Base-by-base conservation (phyloP, 106 monocot species). In the Apostasia ramifera region DNA sequence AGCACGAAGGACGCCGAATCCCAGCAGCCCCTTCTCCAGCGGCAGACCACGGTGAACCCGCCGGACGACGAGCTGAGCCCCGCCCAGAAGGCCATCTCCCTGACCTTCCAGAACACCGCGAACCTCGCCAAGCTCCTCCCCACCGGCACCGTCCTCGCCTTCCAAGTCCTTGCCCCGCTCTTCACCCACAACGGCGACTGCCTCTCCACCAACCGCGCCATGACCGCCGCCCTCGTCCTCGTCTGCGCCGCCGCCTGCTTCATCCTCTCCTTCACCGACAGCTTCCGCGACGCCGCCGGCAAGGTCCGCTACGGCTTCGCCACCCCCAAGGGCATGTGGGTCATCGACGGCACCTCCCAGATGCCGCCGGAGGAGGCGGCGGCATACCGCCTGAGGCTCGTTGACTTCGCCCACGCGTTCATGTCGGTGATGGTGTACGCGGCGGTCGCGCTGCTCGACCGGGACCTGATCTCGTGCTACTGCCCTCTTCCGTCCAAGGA, bases 241-340 rank as follows among this genome's bases (percentile, higher is more conserved):
- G 40, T 80, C 40, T 84, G 73, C n/a, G 60, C 56, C 1, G n/a
- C 77, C 10, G 72, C 80, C 1, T 74, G 81, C 67, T 81, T 81
- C 11, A 7, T 86, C 46, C 78, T 79, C 59, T 76, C 76, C 72
- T 86, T 86, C 72, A 81, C 74, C 42, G 80, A 84, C 46, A 73
- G 75, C 69, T 86, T 76, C 59, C 54, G 82, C 4, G 81, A 81
- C 39, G 63, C 67, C 1, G 40, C 14, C 0, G 76, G 81, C 26
- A 61, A 14, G 12, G 77, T 82, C 3, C 46, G 66, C 49, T 66
- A 82, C 40, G 79, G 82, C 1, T 13, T 86, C 43, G 79, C 76
- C 11, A 82, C 86, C 6, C 66, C 74, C 55, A 71, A 26, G 2
- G 86, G 86, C 4, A 49, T 86, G 47, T 82, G 86, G 82, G 74